Evolutionary conservation across 345 rosid species (phyloP), one percentile per base, ranked within the genome.

Genomic region (Hibiscus mutabilis): DNA sequence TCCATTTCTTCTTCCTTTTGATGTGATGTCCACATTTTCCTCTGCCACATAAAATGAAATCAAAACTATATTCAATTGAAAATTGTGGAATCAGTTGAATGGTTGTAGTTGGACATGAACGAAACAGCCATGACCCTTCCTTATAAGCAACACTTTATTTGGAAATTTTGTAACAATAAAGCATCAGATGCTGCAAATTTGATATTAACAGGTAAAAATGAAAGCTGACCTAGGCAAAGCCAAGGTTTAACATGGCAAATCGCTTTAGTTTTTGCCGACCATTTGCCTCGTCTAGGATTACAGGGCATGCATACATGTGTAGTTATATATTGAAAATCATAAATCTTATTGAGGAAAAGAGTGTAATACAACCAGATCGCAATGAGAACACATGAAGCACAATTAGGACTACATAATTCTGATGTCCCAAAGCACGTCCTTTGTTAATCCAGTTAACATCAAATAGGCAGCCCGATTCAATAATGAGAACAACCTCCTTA

Each of bases 211-310:
- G 5, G 29, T 49, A 67, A 27, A 35, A 15, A 5, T 3, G 21
- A 15, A 19, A 10, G 42, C 42, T 47, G 57, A 37, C 24, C 40
- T 16, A 21, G 21, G 15, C 55, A 46, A 27, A 15, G 57, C 70
- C 58, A 22, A 65, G 58, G 37, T 42, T 29, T 35, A 49, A 46
- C 9, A 25, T 22, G 70, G 57, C 58, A 25, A 33, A 19, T 67
- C 40, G 24, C 21, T n/a, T 6, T 46, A 1, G 57, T 67, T 47
- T 49, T 67, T 46, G 10, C 70, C 22, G 58, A 67, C 14, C 14
- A 49, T 67, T 62, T 67, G 70, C 58, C 70, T 46, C 42, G 10
- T 27, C 70, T 67, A 7, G 70, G 58, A 16, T 67, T n/a, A 24
- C 24, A 67, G 21, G 70, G 22, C n/a, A 49, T 15, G 53, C 37